These are phyloP conservation scores for Durio zibethinus DNA, from an alignment of 345 rosid genomes.

Conservation along the genomic window DNA sequence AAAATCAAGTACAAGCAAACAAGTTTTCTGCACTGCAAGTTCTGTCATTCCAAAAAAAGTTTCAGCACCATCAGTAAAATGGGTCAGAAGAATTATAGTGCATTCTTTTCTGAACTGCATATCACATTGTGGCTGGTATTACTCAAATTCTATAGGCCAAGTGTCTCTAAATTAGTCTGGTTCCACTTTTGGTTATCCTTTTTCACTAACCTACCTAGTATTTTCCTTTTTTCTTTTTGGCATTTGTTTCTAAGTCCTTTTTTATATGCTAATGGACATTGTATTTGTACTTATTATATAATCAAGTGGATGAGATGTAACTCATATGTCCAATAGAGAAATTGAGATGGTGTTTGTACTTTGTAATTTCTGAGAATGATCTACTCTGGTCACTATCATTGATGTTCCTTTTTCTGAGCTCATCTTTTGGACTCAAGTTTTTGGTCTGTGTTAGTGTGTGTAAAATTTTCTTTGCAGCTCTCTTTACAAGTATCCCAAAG, in stretches of 20 bases:
- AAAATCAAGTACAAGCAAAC: constrained; percentile 10
- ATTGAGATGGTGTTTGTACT: not conserved
- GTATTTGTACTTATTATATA: not conserved
- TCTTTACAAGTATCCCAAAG: not conserved
- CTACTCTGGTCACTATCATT: not conserved
- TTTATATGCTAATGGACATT: not conserved
- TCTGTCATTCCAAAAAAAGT: not conserved
- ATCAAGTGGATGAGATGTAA: constrained; percentile 10
- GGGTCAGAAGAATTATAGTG: not conserved
- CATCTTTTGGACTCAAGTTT: not conserved
- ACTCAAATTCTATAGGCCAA: not conserved
- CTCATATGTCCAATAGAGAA: not conserved
- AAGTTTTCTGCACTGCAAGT: not conserved
- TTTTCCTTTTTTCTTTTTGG: not conserved
- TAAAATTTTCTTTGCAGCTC: not conserved
- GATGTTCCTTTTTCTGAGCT: not conserved
- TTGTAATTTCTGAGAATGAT: not conserved
- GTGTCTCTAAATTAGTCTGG: not conserved
- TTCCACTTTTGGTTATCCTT: not conserved
- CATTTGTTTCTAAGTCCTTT: not conserved
- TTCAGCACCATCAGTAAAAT: constrained; percentile 1
- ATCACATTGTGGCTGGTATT: not conserved
- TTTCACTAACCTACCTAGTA: not conserved
- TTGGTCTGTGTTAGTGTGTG: not conserved
- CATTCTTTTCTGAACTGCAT: not conserved